A percentile compares a stretch with the other conserved stretches of the same genome.
phyloP scores from a whole-genome alignment of 306 rosid genomes.

The Pueraria montana region DNA sequence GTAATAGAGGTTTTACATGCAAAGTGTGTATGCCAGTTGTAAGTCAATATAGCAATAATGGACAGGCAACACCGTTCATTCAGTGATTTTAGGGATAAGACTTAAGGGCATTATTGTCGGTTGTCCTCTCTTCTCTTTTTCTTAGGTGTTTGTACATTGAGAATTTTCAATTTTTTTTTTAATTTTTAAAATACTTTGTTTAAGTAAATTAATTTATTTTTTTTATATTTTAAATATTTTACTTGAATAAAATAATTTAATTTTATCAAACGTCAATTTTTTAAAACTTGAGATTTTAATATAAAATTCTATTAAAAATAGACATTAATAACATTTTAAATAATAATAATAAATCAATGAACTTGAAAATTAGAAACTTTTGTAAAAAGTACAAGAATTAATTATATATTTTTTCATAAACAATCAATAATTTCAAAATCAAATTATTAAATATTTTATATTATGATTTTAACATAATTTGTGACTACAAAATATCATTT shows the following conservation, averaged over 20 bases:
- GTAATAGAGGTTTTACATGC: neutral
- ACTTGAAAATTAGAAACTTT: too few species aligned
- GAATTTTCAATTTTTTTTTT: too few species aligned
- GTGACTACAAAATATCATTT: neutral
- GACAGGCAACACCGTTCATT: constrained; percentile 32
- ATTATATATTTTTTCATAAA: too few species aligned
- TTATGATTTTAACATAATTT: neutral
- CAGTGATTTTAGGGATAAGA: constrained; percentile 42
- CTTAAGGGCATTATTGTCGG: constrained; percentile 52
- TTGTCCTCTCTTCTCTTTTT: neutral
- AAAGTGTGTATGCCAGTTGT: constrained; percentile 34
- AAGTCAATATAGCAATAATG: constrained; percentile 11
- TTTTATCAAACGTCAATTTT: too few species aligned
- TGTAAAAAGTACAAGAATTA: too few species aligned
- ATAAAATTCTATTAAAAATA: too few species aligned
- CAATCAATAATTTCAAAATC: neutral
- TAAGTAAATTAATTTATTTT: too few species aligned
- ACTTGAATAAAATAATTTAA: neutral
- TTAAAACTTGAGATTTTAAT: too few species aligned
- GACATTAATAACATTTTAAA: too few species aligned
- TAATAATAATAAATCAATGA: too few species aligned
- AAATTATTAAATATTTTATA: neutral
- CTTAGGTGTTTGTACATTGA: neutral
- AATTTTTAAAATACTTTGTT: too few species aligned
- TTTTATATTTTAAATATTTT: neutral